phyloP scores from a whole-genome alignment of 177 flowering plant genomes.

The Tripterygium wilfordii region DNA sequence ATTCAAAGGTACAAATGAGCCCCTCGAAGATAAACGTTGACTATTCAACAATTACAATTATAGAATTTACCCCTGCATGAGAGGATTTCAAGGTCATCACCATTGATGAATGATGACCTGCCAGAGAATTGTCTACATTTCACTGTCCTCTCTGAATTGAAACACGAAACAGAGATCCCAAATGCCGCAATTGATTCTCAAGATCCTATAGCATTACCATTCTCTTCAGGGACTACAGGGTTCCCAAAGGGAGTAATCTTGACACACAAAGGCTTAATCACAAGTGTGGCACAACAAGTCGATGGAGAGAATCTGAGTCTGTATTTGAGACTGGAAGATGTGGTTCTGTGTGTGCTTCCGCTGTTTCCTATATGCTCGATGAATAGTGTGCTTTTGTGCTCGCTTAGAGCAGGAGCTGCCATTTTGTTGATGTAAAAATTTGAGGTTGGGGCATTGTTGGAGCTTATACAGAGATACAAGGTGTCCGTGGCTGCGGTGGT shows the following conservation, averaged over 20 bases:
- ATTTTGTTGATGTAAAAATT: constrained; percentile 71
- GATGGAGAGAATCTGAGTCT: constrained; percentile 86
- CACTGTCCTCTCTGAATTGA: constrained; percentile 35
- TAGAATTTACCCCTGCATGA: too few species aligned
- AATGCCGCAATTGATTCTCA: constrained; percentile 26
- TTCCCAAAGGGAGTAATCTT: constrained; percentile 76
- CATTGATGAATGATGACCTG: constrained; percentile 42
- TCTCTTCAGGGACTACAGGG: constrained; percentile 89
- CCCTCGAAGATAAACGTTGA: too few species aligned
- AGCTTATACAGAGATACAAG: constrained; percentile 47
- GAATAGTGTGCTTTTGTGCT: constrained; percentile 50
- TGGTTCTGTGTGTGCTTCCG: constrained; percentile 75
- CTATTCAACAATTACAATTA: too few species aligned
- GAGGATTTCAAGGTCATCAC: constrained; percentile 35
- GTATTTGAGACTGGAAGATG: constrained; percentile 40
- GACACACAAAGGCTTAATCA: constrained; percentile 64
- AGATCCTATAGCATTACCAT: constrained; percentile 68
- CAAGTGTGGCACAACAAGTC: constrained; percentile 79
- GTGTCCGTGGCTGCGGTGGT: constrained; percentile 73
- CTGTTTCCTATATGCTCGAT: constrained; percentile 75
- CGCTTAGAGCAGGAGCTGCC: constrained; percentile 57
- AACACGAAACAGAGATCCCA: constrained; percentile 35
- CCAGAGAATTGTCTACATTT: constrained; percentile 55
- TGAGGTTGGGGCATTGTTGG: constrained; percentile 55
- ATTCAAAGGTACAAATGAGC: too few species aligned